phyloP scores from a whole-genome alignment of 208 protist species.

The Trypanosoma platydactyli region DNA sequence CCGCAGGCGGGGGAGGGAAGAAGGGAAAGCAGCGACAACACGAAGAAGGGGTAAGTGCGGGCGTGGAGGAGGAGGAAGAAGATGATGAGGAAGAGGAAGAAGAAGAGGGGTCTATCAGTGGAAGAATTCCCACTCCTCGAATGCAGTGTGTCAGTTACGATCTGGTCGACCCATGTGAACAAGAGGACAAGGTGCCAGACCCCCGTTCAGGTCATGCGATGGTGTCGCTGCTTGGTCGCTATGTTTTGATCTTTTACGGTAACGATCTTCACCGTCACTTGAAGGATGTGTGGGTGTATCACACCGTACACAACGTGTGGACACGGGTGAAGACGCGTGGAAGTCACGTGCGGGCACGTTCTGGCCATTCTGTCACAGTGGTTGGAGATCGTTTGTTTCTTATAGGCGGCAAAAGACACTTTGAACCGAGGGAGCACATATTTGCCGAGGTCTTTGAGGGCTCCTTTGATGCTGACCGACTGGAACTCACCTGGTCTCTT shows the following conservation, averaged over 20 bases:
- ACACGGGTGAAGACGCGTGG: conserved; percentile 14
- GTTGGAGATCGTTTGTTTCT: conserved; percentile 20
- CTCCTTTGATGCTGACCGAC: conserved; percentile 4
- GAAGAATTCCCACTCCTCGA: not conserved
- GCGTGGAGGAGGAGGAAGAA: not conserved
- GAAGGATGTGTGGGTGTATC: conserved; percentile 23
- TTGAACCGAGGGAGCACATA: not conserved
- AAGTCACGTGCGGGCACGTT: conserved; percentile 11
- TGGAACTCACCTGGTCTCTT: conserved; percentile 21
- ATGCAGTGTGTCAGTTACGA: conserved; percentile 12
- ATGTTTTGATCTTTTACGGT: conserved; percentile 27
- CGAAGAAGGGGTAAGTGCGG: no score
- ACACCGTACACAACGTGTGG: conserved; percentile 19
- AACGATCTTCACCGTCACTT: conserved; percentile 21
- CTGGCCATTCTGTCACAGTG: conserved; percentile 28
- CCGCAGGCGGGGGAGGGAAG: not conserved
- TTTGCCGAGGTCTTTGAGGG: conserved; percentile 27
- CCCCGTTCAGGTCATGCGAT: conserved; percentile 24
- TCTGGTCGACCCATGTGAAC: conserved; percentile 10
- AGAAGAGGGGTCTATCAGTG: not conserved
- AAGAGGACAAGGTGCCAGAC: not conserved
- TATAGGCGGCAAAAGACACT: conserved; percentile 28
- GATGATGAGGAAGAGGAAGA: not conserved
- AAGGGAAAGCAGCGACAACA: not conserved
- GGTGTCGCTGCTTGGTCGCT: conserved; percentile 1